phyloP scores from a whole-genome alignment of 306 rosid genomes.

The Dryas octopetala region DNA sequence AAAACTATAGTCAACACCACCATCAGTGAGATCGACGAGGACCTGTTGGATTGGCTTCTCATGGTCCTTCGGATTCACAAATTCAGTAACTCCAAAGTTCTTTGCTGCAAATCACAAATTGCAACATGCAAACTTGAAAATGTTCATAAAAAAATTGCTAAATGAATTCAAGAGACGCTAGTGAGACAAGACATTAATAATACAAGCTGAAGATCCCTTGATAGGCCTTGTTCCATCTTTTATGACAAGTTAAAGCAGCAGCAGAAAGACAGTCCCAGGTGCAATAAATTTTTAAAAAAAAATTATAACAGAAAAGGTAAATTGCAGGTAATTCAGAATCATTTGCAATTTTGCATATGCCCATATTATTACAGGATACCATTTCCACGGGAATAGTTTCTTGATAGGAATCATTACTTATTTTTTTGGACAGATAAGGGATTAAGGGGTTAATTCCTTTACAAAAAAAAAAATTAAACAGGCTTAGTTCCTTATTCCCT shows the following conservation, averaged over 20 bases:
- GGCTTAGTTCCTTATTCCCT: background rate
- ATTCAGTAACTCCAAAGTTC: constrained; percentile 83
- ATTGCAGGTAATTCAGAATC: background rate
- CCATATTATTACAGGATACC: background rate
- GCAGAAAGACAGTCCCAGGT: background rate
- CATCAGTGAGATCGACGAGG: constrained; percentile 79
- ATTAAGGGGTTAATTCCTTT: too few species aligned
- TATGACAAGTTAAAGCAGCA: background rate
- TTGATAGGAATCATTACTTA: background rate
- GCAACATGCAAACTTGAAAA: constrained; percentile 15
- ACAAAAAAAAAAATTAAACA: too few species aligned
- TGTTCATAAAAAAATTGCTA: background rate
- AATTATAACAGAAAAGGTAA: background rate
- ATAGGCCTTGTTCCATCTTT: background rate
- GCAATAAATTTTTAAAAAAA: background rate
- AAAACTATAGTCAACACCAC: constrained; percentile 93
- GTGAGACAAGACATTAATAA: background rate
- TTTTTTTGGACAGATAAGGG: background rate
- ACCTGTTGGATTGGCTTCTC: constrained; percentile 92
- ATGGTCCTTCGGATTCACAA: constrained; percentile 87
- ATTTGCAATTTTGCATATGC: background rate
- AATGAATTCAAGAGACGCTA: background rate
- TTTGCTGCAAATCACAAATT: constrained; percentile 59
- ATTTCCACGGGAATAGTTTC: background rate
- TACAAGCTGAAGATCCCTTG: background rate